These are phyloP conservation scores for Reutealis trisperma DNA, from an alignment of 345 rosid genomes.

Conservation along the genomic window DNA sequence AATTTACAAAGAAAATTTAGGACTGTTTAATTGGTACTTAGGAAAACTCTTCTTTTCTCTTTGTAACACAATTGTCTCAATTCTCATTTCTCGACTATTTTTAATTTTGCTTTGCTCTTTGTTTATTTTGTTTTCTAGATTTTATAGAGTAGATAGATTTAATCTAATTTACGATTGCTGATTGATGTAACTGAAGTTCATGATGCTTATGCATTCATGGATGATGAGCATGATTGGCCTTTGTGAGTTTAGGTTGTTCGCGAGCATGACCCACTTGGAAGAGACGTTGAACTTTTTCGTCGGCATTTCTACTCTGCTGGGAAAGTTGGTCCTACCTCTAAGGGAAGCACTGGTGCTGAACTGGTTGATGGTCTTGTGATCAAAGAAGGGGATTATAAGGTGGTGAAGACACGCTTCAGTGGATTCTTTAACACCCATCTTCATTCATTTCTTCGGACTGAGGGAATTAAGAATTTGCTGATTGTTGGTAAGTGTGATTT, in stretches of 20 bases:
- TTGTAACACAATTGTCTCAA: neutral
- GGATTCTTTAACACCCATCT: constrained; percentile 81
- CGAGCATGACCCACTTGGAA: constrained; percentile 72
- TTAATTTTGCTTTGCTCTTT: neutral
- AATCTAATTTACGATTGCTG: neutral
- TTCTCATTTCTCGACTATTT: too few relatives aligned
- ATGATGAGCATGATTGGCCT: neutral
- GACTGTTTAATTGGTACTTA: neutral
- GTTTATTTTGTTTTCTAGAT: constrained; percentile 3
- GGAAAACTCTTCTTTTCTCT: neutral
- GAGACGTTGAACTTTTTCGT: constrained; percentile 81
- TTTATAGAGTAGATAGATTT: neutral
- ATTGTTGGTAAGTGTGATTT: constrained; percentile 52
- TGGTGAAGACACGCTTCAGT: constrained; percentile 86
- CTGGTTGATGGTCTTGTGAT: constrained; percentile 71
- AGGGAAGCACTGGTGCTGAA: constrained; percentile 64
- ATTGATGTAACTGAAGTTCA: neutral
- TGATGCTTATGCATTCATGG: neutral
- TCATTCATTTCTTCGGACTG: constrained; percentile 60
- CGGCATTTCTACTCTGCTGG: constrained; percentile 54
- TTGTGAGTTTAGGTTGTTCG: constrained; percentile 59
- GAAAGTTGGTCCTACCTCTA: constrained; percentile 56
- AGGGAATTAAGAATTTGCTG: constrained; percentile 52
- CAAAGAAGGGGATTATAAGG: constrained; percentile 72
- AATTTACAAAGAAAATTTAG: neutral